Evolutionary conservation across 768 basidiomycete species (phyloP).

Genomic region (Auriculariales sp.): DNA sequence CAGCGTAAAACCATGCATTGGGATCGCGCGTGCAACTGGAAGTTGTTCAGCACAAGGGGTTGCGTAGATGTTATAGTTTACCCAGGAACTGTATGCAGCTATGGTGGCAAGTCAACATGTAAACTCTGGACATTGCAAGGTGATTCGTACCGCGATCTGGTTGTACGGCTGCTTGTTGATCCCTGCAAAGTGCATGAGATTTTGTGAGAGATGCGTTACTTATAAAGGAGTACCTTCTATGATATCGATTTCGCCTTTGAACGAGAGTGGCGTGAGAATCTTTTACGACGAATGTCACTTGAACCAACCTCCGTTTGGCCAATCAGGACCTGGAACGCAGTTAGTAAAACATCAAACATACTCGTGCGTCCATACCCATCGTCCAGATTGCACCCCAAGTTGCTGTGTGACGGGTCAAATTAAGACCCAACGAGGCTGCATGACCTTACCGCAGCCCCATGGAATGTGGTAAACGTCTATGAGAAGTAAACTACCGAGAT

Average conservation of each 20-base stretch:
- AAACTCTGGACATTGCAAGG: too few relatives aligned
- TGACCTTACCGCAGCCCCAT: slow-evolving; percentile 10
- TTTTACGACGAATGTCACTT: too few relatives aligned
- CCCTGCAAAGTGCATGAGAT: not conserved
- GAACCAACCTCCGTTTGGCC: not conserved
- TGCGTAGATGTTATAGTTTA: not conserved
- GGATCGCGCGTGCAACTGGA: slow-evolving; percentile 7
- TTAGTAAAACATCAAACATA: not conserved
- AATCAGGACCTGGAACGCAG: not conserved
- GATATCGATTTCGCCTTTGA: not conserved
- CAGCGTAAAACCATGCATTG: slow-evolving; percentile 8
- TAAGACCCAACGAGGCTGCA: slow-evolving; percentile 6
- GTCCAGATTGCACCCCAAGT: slow-evolving; percentile 17
- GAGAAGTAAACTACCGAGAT: not conserved
- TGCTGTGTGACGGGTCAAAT: slow-evolving; percentile 8
- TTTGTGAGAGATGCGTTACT: not conserved
- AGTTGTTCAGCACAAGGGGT: not conserved
- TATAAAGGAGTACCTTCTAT: not conserved
- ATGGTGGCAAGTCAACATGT: too few relatives aligned
- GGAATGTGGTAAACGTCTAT: not conserved
- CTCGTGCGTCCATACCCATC: slow-evolving; percentile 21
- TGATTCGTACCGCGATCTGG: slow-evolving; percentile 1
- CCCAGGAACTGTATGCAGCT: not conserved
- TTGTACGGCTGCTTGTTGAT: not conserved
- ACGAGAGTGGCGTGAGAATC: not conserved